Base-by-base conservation (phyloP, 225 moss, liverwort and hornwort species). In the Asterella californica region DNA sequence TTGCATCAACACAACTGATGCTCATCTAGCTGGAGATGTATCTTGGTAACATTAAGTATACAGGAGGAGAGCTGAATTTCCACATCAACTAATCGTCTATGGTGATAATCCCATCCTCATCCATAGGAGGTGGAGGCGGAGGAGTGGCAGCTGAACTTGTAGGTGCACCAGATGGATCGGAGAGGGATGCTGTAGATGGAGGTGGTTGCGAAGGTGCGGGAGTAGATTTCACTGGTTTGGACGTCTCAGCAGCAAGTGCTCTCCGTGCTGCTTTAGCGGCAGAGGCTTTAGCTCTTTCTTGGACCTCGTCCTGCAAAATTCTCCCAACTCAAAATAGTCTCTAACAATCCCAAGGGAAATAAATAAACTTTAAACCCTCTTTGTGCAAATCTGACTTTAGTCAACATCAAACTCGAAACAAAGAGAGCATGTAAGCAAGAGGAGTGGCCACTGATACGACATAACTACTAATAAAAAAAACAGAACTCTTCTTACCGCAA, bases 291-390 rank as follows among this genome's bases (percentile, higher is more conserved):
- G 97, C 94, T 84, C 91, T 91, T 70, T 94, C 89, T 80, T 93
- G 93, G 79, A 97, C 94, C 85, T 97, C 97, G 55, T 90, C 91
- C 96, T 97, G 87, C 76, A 82, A 55, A 22, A 25, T 45, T 3
- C 32, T 21, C 27, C 8, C 11, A 15, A 30, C 27, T 57, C 57
- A 57, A 74, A 10, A 15, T 50, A 30, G 8, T 53, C n/a, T 33
- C 57, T 57, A 10, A 33, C 30, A 54, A 27, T n/a, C 30, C 6
- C 12, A 55, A 36, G 9, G 42, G 6, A 0, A 10, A 10, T 25
- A 0, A 46, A 21, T 19, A 25, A 7, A 24, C 47, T 24, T 46
- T 15, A 10, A 2, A 2, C 25, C 38, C 52, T 15, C 29, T 9
- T 6, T 73, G 2, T 15, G 36, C 30, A 17, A 4, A 54, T 57